Evolutionary conservation across 805 yeast species (phyloP).

Genomic region (Schizosaccharomyces osmophilus): DNA sequence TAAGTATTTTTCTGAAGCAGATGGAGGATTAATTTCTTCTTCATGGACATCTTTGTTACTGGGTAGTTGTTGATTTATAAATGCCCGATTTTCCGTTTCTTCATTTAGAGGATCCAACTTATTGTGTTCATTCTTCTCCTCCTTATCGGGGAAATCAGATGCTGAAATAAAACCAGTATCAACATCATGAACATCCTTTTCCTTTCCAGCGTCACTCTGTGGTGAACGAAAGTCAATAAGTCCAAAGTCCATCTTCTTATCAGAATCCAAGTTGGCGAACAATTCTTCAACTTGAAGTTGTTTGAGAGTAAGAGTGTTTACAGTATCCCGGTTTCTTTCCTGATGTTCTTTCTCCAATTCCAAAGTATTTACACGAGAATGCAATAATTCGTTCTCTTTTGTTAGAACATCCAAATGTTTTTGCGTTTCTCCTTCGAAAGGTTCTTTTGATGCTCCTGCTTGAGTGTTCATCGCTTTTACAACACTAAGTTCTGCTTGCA

Average conservation of each 20-base stretch:
- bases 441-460: neutral
- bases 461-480: neutral
- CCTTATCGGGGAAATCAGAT: too few relatives aligned
- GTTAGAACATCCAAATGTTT: neutral
- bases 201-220: too few relatives aligned
- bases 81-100: neutral
- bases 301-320: neutral
- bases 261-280: neutral
- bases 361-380: neutral
- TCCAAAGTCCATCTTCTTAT: neutral
- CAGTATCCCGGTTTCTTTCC: neutral
- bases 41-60: neutral
- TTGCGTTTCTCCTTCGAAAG: neutral
- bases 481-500: neutral
- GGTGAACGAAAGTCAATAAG: neutral
- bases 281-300: neutral
- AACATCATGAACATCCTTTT: too few relatives aligned
- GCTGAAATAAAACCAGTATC: too few relatives aligned
- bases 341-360: neutral
- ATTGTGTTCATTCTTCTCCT: neutral
- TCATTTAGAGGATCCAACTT: neutral
- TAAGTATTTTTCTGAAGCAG: too few relatives aligned
- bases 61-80: neutral
- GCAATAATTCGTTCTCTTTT: neutral
- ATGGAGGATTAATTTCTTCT: neutral